These are phyloP conservation scores for Apiosordaria backusii DNA, from an alignment of 495 filamentous ascomycete species.

Conservation along the genomic window DNA sequence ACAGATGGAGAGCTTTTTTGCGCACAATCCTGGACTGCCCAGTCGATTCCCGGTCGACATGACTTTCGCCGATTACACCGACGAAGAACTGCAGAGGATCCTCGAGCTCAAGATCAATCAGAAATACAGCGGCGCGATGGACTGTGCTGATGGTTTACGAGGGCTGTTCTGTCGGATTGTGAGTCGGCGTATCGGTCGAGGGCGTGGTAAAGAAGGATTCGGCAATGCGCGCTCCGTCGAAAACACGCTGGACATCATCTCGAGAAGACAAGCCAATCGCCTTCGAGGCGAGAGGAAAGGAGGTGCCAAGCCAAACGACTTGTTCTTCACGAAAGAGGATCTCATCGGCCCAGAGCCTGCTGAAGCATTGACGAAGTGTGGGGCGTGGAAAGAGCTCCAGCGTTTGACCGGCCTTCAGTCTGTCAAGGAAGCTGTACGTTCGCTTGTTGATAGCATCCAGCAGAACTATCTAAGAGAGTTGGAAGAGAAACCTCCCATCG, in stretches of 20 bases:
- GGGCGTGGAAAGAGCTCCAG: constrained; percentile 59
- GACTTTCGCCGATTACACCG: constrained; percentile 66
- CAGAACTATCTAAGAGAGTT: constrained; percentile 62
- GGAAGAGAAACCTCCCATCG: constrained; percentile 51
- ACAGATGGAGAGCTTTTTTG: constrained; percentile 77
- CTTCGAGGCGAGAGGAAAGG: constrained; percentile 37
- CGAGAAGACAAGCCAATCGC: constrained; percentile 56
- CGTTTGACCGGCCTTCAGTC: constrained; percentile 55
- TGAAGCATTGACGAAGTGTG: constrained; percentile 43
- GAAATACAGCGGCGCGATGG: constrained; percentile 53
- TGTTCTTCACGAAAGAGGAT: constrained; percentile 55
- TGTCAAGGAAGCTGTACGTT: constrained; percentile 60
- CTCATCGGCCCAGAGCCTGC: constrained; percentile 65
- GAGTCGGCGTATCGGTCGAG: constrained; percentile 55
- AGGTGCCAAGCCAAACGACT: constrained; percentile 41
- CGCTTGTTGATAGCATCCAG: constrained; percentile 56
- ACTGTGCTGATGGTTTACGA: constrained; percentile 53
- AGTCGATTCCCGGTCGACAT: constrained; percentile 67
- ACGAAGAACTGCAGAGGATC: constrained; percentile 59
- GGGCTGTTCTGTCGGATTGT: constrained; percentile 68
- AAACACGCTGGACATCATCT: constrained; percentile 54
- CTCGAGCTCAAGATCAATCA: constrained; percentile 49
- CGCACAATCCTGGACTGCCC: constrained; percentile 69
- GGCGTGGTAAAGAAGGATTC: constrained; percentile 64
- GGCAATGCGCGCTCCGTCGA: constrained; percentile 69